Evolutionary conservation across 352 stramenopile species (phyloP).

Genomic region (Globisporangium perplexum): DNA sequence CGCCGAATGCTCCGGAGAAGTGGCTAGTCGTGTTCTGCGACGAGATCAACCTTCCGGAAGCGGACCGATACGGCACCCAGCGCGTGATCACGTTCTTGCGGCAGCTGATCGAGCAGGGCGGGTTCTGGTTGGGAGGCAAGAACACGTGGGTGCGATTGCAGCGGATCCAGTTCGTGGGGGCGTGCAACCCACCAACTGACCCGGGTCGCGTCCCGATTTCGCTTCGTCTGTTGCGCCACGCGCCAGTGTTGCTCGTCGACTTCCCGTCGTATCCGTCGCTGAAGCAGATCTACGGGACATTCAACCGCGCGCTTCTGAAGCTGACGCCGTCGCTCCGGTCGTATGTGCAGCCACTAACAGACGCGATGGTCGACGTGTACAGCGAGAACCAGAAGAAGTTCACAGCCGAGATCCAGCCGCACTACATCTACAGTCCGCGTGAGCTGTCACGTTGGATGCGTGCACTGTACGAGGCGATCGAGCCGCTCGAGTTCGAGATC

Average conservation of each 20-base stretch:
- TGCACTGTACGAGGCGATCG: slow-evolving; percentile 97
- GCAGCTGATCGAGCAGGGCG: slow-evolving; percentile 97
- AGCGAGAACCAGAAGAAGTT: slow-evolving; percentile 95
- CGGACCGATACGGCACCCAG: slow-evolving; percentile 99
- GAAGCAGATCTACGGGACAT: slow-evolving; percentile 99
- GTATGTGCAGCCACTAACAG: slow-evolving; percentile 95
- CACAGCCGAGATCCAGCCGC: slow-evolving; percentile 89
- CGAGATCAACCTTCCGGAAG: slow-evolving; percentile 99
- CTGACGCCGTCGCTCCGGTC: slow-evolving; percentile 96
- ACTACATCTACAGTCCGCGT: slow-evolving; percentile 99
- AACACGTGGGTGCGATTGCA: slow-evolving; percentile 90
- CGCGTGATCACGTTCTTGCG: slow-evolving; percentile 99
- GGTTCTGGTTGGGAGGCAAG: slow-evolving; percentile 84
- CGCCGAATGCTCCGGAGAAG: slow-evolving; percentile 91
- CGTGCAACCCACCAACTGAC: slow-evolving; percentile 99
- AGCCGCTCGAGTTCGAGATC: slow-evolving; percentile 92
- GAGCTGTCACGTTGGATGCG: slow-evolving; percentile 99
- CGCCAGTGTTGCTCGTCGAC: slow-evolving; percentile 98
- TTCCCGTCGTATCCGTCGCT: slow-evolving; percentile 96
- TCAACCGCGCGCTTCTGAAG: slow-evolving; percentile 98
- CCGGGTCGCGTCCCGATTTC: slow-evolving; percentile 96
- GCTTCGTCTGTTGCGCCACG: slow-evolving; percentile 96
- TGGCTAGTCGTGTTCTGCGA: slow-evolving; percentile 99
- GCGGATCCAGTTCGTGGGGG: slow-evolving; percentile 95
- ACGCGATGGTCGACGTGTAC: slow-evolving; percentile 99